Base-by-base conservation (phyloP, 2,329 filamentous ascomycete genomes). In the Colletotrichum australisinense region DNA sequence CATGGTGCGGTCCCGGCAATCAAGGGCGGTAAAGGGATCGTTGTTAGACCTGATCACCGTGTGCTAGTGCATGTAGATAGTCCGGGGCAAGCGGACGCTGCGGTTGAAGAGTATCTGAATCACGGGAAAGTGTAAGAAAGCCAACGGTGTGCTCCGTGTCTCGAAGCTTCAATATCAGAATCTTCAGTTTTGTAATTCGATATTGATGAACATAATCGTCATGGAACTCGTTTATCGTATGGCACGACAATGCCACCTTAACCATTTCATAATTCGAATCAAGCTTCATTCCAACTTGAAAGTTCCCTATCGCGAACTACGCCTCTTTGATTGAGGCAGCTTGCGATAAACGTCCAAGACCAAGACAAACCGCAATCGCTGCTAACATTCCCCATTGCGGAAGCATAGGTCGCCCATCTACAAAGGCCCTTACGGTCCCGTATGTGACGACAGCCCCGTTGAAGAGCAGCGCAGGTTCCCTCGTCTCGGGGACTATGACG, bases 11-110 rank as follows among this genome's bases (percentile, higher is more conserved):
- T 69, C 1, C 69, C 59, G 9, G 69, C 55, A 22, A 63, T 69
- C 69, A 69, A 64, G 53, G 11, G 16, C 6, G 65, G 69, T 14
- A 72, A 69, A 19, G 69, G 58, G 0, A 72, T 72, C 11, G 1
- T 72, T 38, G 66, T 72, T 11, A 69, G 69, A n/a, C 69, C 69
- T 14, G 69, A 72, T 59, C 66, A 64, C 9, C 69, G 42, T 11
- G 59, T 72, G 32, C 66, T 72, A 24, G 12, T 56, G 38, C 65
- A 55, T 60, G 69, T 72, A 42, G 53, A 64, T 11, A 38, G 32
- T 30, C 58, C 8, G 7, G 14, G 3, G 7, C 58, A 72, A 53
- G 69, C 69, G 24, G 24, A 59, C 1, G 7, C 53, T 69, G 65
- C 69, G 5, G 32, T 64, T 0, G 24, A 5, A 4, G 42, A 64